Base-by-base conservation (phyloP, 2,329 filamentous ascomycete species). In the Hypoxylon sp. region DNA sequence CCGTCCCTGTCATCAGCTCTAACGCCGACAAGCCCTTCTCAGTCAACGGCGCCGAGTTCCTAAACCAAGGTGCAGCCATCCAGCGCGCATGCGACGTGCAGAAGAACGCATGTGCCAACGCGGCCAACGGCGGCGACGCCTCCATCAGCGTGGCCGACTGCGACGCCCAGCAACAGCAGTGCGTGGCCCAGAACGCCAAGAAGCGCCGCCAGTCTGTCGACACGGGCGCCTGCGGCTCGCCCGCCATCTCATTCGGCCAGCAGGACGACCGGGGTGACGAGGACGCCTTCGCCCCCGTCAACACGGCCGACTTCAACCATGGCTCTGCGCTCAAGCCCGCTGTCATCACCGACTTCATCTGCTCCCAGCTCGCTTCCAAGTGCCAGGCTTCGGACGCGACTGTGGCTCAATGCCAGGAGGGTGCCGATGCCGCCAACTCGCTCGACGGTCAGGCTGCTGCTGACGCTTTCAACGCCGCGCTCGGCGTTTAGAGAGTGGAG, bases 41-140 rank as follows among this genome's bases (percentile, higher is more conserved):
- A 52, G 88, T 88, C 69, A 88, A 85, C 61, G 84, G 82, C 14
- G 83, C 83, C 60, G 87, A 82, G 67, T 90, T 90, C 76, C 79
- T 84, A 4, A 82, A 82, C 69, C 71, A 75, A 9, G 80, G 78
- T 48, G 83, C 82, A 36, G 84, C 84, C 9, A 73, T 84, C 63
- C 79, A 81, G 76, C 82, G 84, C 25, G 83, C 83, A 10, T 86
- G 84, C 74, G 81, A 83, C 63, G 79, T 85, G 38, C 83, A 85
- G 77, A 81, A 85, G 77, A 85, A 85, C 75, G 79, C 80, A 9
- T 85, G 83, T 76, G 79, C 83, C 69, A 82, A 82, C 72, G 83
- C 82, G 13, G 83, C 80, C 75, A 85, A 85, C 80, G 74, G 77
- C 32, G 83, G 83, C 41, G 48, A 77, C 68, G 69, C 80, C 61